Evolutionary conservation across 305 asterid species (phyloP).

Genomic region (Fraxinus greggii): DNA sequence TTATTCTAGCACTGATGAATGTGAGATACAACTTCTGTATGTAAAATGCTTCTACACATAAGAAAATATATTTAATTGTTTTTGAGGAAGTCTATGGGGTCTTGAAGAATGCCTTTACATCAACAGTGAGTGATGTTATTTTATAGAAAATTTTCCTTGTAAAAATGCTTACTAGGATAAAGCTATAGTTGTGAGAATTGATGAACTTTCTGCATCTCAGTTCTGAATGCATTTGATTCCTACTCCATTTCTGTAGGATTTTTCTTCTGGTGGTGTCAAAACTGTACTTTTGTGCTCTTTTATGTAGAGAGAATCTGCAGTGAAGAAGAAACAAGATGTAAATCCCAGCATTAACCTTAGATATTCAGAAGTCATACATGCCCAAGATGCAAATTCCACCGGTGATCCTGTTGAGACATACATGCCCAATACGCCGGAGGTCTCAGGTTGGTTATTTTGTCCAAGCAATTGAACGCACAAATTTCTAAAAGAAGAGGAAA

Average conservation of each 20-base stretch:
- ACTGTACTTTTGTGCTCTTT: background rate
- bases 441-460: conserved; percentile 51
- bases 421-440: conserved; percentile 19
- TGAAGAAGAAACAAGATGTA: conserved; percentile 63
- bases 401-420: conserved; percentile 32
- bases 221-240: background rate
- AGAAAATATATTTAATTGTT: background rate
- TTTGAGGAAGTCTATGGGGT: background rate
- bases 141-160: background rate
- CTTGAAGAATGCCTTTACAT: background rate
- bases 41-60: background rate
- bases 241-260: background rate
- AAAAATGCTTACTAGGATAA: background rate
- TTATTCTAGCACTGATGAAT: background rate
- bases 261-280: background rate
- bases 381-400: conserved; percentile 19
- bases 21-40: background rate
- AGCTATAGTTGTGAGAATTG: background rate
- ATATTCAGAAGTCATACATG: conserved; percentile 32
- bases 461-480: conserved; percentile 1
- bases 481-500: background rate
- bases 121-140: background rate
- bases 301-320: conserved; percentile 74
- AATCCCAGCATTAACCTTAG: conserved; percentile 31
- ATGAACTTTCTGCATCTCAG: background rate